These are phyloP conservation scores for Colletotrichum sublineola DNA, from an alignment of 2,329 filamentous ascomycete genomes.

Conservation along the genomic window DNA sequence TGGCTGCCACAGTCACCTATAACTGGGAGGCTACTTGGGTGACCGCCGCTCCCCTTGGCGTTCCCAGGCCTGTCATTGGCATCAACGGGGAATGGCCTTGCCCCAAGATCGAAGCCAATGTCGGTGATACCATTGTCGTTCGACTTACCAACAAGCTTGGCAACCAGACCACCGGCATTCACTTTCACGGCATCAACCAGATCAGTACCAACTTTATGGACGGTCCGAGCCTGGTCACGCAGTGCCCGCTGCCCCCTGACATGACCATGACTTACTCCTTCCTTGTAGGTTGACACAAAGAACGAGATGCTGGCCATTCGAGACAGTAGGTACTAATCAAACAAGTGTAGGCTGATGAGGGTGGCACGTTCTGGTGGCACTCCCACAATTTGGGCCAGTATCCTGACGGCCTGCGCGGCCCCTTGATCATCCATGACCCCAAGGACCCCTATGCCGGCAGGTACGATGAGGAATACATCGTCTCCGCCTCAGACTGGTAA, in stretches of 20 bases:
- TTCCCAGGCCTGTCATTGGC: slow-evolving; percentile 57
- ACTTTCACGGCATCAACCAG: slow-evolving; percentile 72
- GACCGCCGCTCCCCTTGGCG: slow-evolving; percentile 54
- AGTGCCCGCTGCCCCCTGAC: slow-evolving; percentile 67
- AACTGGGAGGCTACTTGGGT: slow-evolving; percentile 59
- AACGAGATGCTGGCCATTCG: neutral
- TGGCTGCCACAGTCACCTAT: slow-evolving; percentile 52
- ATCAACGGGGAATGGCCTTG: slow-evolving; percentile 75
- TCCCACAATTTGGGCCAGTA: slow-evolving; percentile 75
- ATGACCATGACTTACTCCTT: slow-evolving; percentile 67
- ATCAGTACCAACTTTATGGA: slow-evolving; percentile 69
- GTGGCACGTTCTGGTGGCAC: slow-evolving; percentile 69
- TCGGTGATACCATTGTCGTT: slow-evolving; percentile 64
- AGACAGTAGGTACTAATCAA: neutral
- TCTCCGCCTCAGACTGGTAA: slow-evolving; percentile 57
- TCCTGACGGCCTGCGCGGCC: slow-evolving; percentile 74
- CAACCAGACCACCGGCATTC: slow-evolving; percentile 66
- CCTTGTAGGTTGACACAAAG: slow-evolving; percentile 50
- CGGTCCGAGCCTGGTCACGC: slow-evolving; percentile 67
- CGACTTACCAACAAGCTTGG: slow-evolving; percentile 64
- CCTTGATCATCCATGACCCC: slow-evolving; percentile 72
- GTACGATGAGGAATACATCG: slow-evolving; percentile 70
- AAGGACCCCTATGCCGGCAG: slow-evolving; percentile 64
- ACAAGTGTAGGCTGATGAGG: slow-evolving; percentile 46
- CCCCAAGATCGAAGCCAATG: slow-evolving; percentile 65